Evolutionary conservation across 352 stramenopile species (phyloP), one percentile per base, ranked within the genome.

Genomic region (Elongisporangium undulatum): DNA sequence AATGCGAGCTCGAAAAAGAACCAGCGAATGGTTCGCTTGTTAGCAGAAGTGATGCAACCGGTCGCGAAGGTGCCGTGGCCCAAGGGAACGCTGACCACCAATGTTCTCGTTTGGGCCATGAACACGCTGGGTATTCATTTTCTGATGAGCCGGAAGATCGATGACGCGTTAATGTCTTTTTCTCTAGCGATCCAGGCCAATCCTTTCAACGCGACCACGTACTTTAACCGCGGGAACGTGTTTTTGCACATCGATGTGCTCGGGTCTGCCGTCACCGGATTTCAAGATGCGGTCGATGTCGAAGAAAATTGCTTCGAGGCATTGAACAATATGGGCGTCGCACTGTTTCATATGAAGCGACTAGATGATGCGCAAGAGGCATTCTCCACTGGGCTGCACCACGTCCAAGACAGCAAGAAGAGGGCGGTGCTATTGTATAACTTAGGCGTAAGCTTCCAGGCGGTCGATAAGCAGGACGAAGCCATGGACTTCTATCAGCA

Each of bases 141-240:
- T 17, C 17, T 68, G 3, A 19, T 63, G 6, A 55, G 66, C 0
- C 53, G 52, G 1, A 73, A 67, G 13, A 48, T 77, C 4, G 74
- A 89, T 39, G 74, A 89, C 9, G 79, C 79, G 2, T 58, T 89
- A 2, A 73, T 75, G 59, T 69, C 76, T 0, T 86, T 85, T 29
- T 79, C 76, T 10, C 48, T 83, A 3, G 79, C 75, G 3, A 82
- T 85, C 34, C 72, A 83, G 41, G 73, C 71, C 13, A 60, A 82
- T 38, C 64, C 76, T 29, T 65, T 49, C 15, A 66, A 71, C 20
- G 39, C 71, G 2, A 63, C 69, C 39, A 71, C 74, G 16, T 70
- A 74, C n/a, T 85, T 85, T 22, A 89, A 89, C 50, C 69, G 76
- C 8, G 74, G 67, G 39, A 86, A 83, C 48, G 69, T 76, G 26